Evolutionary conservation across 1,139 yeast genomes (phyloP).

Genomic region (Starmera stellimalicola): DNA sequence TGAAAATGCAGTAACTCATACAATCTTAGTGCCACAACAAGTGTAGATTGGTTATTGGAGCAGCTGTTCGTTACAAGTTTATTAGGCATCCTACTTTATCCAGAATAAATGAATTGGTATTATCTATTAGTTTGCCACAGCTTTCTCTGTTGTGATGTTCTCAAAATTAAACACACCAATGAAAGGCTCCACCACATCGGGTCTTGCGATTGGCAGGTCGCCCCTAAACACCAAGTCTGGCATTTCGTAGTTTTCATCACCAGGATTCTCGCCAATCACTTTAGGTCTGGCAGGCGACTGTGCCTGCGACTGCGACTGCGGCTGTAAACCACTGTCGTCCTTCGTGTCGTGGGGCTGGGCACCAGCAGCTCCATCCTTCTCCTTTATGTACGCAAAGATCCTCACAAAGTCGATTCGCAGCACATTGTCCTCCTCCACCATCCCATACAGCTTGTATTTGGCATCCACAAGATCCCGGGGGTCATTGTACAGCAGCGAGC

Average conservation of each 20-base stretch:
- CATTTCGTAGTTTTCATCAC: conserved; percentile 27
- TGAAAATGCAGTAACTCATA: too few species aligned
- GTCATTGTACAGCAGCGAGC: conserved; percentile 42
- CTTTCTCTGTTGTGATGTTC: too few species aligned
- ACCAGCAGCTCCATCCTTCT: conserved; percentile 1
- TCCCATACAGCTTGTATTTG: conserved; percentile 44
- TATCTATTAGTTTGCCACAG: too few species aligned
- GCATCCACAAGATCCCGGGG: conserved; percentile 37
- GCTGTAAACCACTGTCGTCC: conserved; percentile 1
- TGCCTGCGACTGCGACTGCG: too few species aligned
- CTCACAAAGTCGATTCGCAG: conserved; percentile 46
- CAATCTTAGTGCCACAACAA: too few species aligned
- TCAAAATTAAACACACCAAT: conserved; percentile 50
- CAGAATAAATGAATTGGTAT: too few species aligned
- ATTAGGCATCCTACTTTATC: too few species aligned
- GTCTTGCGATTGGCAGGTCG: conserved; percentile 44
- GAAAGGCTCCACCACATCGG: conserved; percentile 44
- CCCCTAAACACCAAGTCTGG: conserved; percentile 45
- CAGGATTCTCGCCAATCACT: conserved; percentile 16
- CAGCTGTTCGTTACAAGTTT: too few species aligned
- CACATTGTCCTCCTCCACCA: conserved; percentile 39
- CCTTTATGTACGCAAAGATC: conserved; percentile 23
- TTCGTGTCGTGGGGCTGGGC: not conserved
- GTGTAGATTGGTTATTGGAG: too few species aligned
- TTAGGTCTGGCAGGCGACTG: conserved; percentile 3